Percentiles rank a stretch among this genome's conserved stretches.
Conservation (phyloP, 768 basidiomycete species). For the Lactarius akahatsu region DNA sequence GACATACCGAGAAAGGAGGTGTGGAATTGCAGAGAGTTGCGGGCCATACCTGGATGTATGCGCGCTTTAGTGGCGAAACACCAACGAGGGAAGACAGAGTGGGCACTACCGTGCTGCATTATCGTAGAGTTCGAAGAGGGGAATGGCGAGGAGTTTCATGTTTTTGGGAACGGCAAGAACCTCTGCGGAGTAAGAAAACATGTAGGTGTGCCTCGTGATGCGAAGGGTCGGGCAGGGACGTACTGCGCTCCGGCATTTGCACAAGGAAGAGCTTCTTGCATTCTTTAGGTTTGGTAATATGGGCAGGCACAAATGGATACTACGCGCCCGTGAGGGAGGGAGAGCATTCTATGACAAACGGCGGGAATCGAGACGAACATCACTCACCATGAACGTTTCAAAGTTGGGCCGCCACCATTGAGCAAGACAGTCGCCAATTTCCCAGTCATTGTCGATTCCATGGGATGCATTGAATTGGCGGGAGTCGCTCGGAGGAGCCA, state of each 20-base stretch:
- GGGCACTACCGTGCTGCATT: conserved; percentile 77
- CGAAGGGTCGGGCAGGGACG: conserved; percentile 35
- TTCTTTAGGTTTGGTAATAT: conserved; percentile 97
- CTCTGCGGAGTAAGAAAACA: conserved; percentile 47
- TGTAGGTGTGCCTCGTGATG: neutral
- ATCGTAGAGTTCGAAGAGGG: conserved; percentile 95
- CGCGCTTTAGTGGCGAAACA: neutral
- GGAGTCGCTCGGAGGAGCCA: conserved; percentile 74
- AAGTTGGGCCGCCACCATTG: conserved; percentile 99
- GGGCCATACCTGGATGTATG: conserved; percentile 69
- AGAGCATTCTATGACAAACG: neutral
- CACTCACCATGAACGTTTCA: conserved; percentile 94
- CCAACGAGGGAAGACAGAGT: neutral
- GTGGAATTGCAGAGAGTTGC: conserved; percentile 91
- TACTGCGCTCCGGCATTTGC: conserved; percentile 93
- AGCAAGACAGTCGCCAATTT: conserved; percentile 93
- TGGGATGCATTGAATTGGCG: conserved; percentile 75
- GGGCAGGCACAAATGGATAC: conserved; percentile 94
- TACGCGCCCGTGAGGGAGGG: conserved; percentile 35
- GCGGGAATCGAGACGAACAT: neutral
- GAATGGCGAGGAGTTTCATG: conserved; percentile 97
- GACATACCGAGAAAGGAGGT: conserved; percentile 77
- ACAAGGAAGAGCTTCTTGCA: conserved; percentile 95
- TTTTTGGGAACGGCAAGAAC: conserved; percentile 97
- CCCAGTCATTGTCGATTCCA: conserved; percentile 88